Evolutionary conservation across 805 yeast species (phyloP).

Genomic region (Candida palmyrensis): DNA sequence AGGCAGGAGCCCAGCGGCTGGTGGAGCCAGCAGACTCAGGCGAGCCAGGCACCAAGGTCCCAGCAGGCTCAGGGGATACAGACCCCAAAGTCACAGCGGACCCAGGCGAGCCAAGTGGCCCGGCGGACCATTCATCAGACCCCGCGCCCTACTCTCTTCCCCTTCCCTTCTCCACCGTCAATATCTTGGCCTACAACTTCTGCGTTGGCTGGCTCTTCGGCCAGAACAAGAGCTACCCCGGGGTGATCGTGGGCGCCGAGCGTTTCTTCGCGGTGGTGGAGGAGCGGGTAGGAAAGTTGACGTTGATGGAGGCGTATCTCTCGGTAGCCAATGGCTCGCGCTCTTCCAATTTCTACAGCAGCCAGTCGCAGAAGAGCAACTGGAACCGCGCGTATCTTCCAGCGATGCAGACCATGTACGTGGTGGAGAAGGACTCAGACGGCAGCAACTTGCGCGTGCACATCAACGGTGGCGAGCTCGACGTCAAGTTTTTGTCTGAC

Average conservation of each 20-base stretch:
- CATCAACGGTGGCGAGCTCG: constrained; percentile 65
- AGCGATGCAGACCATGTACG: constrained; percentile 54
- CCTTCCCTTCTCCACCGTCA: constrained; percentile 38
- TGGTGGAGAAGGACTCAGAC: constrained; percentile 22
- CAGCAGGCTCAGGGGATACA: not conserved
- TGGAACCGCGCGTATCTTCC: constrained; percentile 67
- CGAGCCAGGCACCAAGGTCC: not conserved
- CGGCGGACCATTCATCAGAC: not conserved
- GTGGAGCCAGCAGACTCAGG: too few species aligned
- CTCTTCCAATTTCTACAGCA: constrained; percentile 45
- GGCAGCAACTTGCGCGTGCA: constrained; percentile 40
- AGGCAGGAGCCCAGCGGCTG: too few species aligned
- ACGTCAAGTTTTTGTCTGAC: constrained; percentile 57
- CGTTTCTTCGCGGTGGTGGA: constrained; percentile 62
- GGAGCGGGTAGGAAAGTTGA: constrained; percentile 57
- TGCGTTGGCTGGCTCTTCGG: constrained; percentile 79
- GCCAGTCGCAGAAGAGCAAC: constrained; percentile 39
- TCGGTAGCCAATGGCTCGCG: constrained; percentile 64
- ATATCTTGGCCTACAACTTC: constrained; percentile 55
- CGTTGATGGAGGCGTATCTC: constrained; percentile 62
- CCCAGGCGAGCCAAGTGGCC: not conserved
- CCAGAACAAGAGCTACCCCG: constrained; percentile 48
- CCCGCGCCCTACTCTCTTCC: not conserved
- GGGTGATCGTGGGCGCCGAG: constrained; percentile 76
- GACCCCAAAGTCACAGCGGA: not conserved